Evolutionary conservation across 129 eudicot species (phyloP), one percentile per base, ranked within the genome.

Genomic region (Pittosporum tobira): DNA sequence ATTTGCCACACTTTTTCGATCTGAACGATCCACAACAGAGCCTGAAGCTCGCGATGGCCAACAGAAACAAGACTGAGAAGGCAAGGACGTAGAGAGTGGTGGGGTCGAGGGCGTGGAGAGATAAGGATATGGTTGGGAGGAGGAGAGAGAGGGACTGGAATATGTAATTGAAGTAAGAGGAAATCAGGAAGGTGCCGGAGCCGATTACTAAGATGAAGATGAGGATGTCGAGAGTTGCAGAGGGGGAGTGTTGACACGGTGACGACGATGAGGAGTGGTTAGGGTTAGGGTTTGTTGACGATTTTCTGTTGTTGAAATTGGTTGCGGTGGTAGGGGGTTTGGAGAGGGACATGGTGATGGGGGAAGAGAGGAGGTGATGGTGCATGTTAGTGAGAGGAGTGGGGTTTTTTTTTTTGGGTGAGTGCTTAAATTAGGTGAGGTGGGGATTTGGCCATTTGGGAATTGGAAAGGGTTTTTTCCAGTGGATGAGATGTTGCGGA

Each of bases 161-260:
- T 67, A 86, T 50, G 79, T 90, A 90, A 48, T 81, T 72, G 61
- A 85, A 78, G 80, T 83, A 90, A 45, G 97, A 90, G 48, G 75
- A 53, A 74, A 89, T 29, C 15, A 89, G 43, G 62, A 89, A 89
- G 18, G 97, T 61, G 63, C 86, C 93, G 71, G 95, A 79, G 72
- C 85, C 77, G 40, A 90, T 82, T 65, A 82, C 89, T 5, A 88
- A 68, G 70, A 81, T 52, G 58, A 88, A 74, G 80, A 84, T 80
- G 13, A 84, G 70, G 57, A 88, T 63, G 77, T 83, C 97, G 42
- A 90, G 80, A 28, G 94, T 82, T 47, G 88, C 75, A 14, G 94
- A 79, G 5, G 88, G 84, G 23, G 96, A 81, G 74, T 88, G 88
- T 1, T 80, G 77, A 38, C 61, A 55, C 18, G 49, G 49, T 2